phyloP scores from a whole-genome alignment of 352 stramenopile species.

The Pilasporangium apinafurcum region DNA sequence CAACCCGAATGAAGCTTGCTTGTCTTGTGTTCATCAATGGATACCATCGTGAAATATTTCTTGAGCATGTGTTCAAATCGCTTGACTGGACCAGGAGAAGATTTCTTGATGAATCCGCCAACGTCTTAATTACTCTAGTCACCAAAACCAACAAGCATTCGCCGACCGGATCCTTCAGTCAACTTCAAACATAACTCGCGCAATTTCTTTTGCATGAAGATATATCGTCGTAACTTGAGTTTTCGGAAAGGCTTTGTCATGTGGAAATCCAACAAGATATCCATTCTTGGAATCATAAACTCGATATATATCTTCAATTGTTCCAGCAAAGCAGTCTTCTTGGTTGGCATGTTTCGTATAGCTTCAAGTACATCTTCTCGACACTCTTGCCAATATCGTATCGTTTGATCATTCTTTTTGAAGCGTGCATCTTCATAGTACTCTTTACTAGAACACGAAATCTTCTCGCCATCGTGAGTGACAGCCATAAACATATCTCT shows the following conservation, averaged over 20 bases:
- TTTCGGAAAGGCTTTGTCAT: constrained; percentile 11
- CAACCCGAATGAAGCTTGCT: constrained; percentile 3
- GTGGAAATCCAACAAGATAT: constrained; percentile 2
- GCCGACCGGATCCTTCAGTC: not conserved
- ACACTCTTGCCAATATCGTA: constrained; percentile 2
- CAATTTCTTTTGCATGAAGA: constrained; percentile 8
- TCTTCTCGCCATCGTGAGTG: constrained; percentile 2
- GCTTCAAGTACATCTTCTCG: not conserved
- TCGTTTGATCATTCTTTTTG: constrained; percentile 7
- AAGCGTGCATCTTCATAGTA: constrained; percentile 10
- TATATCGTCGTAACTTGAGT: constrained; percentile 5
- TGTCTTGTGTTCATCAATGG: not conserved
- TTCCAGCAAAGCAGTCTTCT: constrained; percentile 8
- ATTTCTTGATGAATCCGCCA: constrained; percentile 9
- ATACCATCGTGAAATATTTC: not conserved
- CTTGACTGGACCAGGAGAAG: not conserved
- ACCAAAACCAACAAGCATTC: constrained; percentile 8
- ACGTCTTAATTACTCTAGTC: constrained; percentile 10
- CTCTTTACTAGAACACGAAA: constrained; percentile 2
- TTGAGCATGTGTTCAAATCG: not conserved
- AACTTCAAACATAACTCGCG: constrained; percentile 5
- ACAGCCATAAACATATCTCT: constrained; percentile 8
- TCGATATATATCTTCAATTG: constrained; percentile 1
- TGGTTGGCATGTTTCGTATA: constrained; percentile 6
- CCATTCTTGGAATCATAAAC: constrained; percentile 6